phyloP scores from a whole-genome alignment of 2,329 filamentous ascomycete genomes.

The Capronia americana region DNA sequence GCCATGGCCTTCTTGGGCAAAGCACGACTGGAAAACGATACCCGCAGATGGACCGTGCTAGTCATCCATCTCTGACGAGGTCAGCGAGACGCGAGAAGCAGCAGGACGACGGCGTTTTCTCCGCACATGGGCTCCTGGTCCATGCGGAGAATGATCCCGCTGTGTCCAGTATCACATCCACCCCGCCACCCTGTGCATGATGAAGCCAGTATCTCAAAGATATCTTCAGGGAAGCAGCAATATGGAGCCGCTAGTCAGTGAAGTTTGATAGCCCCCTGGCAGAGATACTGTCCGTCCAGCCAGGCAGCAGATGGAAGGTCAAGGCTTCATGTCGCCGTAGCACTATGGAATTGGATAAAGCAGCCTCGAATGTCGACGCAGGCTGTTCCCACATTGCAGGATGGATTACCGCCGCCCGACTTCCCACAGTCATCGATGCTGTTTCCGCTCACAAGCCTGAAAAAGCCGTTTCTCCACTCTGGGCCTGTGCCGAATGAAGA shows the following conservation, averaged over 20 bases:
- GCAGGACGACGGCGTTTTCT: background rate
- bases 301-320: background rate
- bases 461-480: background rate
- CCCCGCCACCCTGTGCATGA: background rate
- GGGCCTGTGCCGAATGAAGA: background rate
- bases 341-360: background rate
- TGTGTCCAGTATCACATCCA: background rate
- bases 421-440: background rate
- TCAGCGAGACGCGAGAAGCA: background rate
- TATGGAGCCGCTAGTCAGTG: background rate
- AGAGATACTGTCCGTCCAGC: background rate
- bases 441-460: background rate
- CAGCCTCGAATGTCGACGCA: background rate
- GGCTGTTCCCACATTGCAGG: background rate
- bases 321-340: background rate
- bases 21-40: background rate
- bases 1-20: conserved; percentile 10
- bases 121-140: background rate
- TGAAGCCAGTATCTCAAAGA: background rate
- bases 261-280: background rate
- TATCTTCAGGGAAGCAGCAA: background rate
- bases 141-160: background rate
- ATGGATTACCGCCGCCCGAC: background rate
- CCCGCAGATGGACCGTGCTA: background rate
- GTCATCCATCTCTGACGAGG: background rate